These are phyloP conservation scores for Phyllosticta citribraziliensis DNA, from an alignment of 2,329 filamentous ascomycete genomes.

Conservation along the genomic window DNA sequence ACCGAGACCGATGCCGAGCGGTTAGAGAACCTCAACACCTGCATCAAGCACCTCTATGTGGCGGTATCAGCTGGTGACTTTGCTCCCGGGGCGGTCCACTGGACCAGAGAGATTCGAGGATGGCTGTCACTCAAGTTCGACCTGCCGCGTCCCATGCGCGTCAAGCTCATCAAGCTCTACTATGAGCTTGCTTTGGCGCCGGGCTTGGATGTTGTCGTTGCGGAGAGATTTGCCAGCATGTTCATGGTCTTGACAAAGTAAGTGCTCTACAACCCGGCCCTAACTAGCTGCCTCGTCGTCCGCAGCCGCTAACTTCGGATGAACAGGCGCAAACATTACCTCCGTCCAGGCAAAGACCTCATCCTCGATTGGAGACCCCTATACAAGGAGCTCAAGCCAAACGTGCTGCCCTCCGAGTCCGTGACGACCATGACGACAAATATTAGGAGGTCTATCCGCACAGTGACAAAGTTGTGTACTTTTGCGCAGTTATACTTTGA, in stretches of 20 bases:
- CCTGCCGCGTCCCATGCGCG: slow-evolving; percentile 72
- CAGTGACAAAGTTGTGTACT: slow-evolving; percentile 78
- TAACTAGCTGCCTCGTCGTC: background rate
- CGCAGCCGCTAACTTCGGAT: slow-evolving; percentile 5
- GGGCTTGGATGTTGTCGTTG: slow-evolving; percentile 68
- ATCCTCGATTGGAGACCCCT: slow-evolving; percentile 85
- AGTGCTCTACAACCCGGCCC: slow-evolving; percentile 25
- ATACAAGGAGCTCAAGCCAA: slow-evolving; percentile 83
- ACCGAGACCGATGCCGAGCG: slow-evolving; percentile 73
- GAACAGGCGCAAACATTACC: slow-evolving; percentile 84
- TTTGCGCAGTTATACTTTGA: slow-evolving; percentile 92
- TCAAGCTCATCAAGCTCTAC: slow-evolving; percentile 80
- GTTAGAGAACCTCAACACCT: slow-evolving; percentile 71
- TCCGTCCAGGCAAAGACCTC: slow-evolving; percentile 84
- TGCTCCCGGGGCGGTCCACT: slow-evolving; percentile 84
- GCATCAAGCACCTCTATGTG: slow-evolving; percentile 88
- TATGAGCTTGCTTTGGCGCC: slow-evolving; percentile 89
- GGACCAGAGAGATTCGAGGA: slow-evolving; percentile 89
- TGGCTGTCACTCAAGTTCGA: slow-evolving; percentile 98
- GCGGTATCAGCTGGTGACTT: slow-evolving; percentile 89
- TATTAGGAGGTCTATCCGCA: slow-evolving; percentile 56
- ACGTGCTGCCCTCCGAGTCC: slow-evolving; percentile 78
- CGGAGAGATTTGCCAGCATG: slow-evolving; percentile 93
- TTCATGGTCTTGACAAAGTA: slow-evolving; percentile 92
- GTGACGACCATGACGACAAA: slow-evolving; percentile 52